Percentiles rank a stretch among this genome's conserved stretches.
phyloP scores from a whole-genome alignment of 2,329 filamentous ascomycete genomes.

The Neofusicoccum ribis region DNA sequence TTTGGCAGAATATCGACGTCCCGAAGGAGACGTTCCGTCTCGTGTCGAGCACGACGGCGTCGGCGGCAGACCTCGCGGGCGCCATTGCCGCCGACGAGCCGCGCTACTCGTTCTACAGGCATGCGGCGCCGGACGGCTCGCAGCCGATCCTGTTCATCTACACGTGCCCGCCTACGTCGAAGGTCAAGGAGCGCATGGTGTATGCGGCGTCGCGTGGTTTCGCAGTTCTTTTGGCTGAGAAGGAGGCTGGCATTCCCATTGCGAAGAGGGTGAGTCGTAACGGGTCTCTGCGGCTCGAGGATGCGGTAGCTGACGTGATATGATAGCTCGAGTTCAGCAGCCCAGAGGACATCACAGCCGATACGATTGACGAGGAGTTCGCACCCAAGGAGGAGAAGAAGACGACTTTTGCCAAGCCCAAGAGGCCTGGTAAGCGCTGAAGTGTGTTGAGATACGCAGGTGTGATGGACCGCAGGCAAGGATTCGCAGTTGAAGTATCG shows the following conservation, averaged over 20 bases:
- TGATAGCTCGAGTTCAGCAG: constrained; percentile 27
- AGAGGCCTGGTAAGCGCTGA: constrained; percentile 68
- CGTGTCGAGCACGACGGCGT: constrained; percentile 53
- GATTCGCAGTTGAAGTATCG: too few relatives aligned
- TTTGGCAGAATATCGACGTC: constrained; percentile 67
- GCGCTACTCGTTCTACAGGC: constrained; percentile 76
- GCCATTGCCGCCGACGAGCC: constrained; percentile 69
- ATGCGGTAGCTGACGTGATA: constrained; percentile 65
- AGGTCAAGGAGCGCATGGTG: constrained; percentile 83
- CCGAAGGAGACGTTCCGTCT: constrained; percentile 69
- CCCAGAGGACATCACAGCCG: constrained; percentile 43
- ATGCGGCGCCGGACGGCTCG: constrained; percentile 53
- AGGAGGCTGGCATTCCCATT: constrained; percentile 64
- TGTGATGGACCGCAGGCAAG: neutral
- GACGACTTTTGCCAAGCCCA: constrained; percentile 73
- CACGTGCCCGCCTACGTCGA: constrained; percentile 70
- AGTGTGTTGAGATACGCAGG: neutral
- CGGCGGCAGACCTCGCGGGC: constrained; percentile 59
- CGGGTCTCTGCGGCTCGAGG: constrained; percentile 14
- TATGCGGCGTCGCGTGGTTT: constrained; percentile 66
- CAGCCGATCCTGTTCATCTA: constrained; percentile 76
- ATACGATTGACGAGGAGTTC: constrained; percentile 66
- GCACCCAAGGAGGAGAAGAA: constrained; percentile 66
- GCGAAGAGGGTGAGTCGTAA: constrained; percentile 66
- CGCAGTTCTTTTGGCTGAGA: constrained; percentile 66